These are phyloP conservation scores for Pseudoperonospora humuli DNA, from an alignment of 352 stramenopile genomes.

Conservation along the genomic window DNA sequence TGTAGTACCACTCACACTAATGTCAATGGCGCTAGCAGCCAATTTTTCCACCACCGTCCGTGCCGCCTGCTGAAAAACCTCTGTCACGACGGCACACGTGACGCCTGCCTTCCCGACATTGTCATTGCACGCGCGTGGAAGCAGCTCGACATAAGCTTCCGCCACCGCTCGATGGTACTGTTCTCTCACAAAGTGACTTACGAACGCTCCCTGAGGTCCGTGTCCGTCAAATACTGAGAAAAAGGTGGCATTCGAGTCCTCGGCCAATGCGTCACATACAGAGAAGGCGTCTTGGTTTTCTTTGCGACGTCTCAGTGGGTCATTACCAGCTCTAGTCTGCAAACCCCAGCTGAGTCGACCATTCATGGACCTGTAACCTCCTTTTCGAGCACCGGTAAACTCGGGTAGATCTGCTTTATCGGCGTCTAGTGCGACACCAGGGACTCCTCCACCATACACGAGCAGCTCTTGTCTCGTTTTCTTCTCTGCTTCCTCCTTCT, in stretches of 20 bases:
- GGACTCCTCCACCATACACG: slow-evolving; percentile 57
- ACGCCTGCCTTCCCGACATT: slow-evolving; percentile 17
- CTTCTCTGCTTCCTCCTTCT: background rate
- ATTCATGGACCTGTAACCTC: slow-evolving; percentile 41
- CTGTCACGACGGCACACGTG: slow-evolving; percentile 32
- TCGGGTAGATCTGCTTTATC: slow-evolving; percentile 45
- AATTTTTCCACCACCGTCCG: slow-evolving; percentile 34
- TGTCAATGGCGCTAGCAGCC: slow-evolving; percentile 46
- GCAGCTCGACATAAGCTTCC: slow-evolving; percentile 28
- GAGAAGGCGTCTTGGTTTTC: slow-evolving; percentile 79
- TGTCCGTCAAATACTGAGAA: slow-evolving; percentile 78
- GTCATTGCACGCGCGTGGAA: slow-evolving; percentile 6
- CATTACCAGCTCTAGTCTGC: slow-evolving; percentile 54
- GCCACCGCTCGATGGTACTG: slow-evolving; percentile 51
- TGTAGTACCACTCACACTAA: slow-evolving; percentile 72
- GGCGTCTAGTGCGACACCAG: slow-evolving; percentile 53
- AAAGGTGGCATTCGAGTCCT: slow-evolving; percentile 42
- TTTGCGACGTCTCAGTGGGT: slow-evolving; percentile 68
- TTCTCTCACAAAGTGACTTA: slow-evolving; percentile 67
- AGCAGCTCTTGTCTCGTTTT: slow-evolving; percentile 6
- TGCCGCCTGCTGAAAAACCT: slow-evolving; percentile 47
- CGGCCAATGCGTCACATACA: slow-evolving; percentile 40
- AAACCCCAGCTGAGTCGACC: slow-evolving; percentile 46
- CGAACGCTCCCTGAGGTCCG: slow-evolving; percentile 60
- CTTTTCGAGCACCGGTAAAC: slow-evolving; percentile 49